phyloP scores from a whole-genome alignment of 1,284 basidiomycete species.

The Cryptococcus maquisensis region DNA sequence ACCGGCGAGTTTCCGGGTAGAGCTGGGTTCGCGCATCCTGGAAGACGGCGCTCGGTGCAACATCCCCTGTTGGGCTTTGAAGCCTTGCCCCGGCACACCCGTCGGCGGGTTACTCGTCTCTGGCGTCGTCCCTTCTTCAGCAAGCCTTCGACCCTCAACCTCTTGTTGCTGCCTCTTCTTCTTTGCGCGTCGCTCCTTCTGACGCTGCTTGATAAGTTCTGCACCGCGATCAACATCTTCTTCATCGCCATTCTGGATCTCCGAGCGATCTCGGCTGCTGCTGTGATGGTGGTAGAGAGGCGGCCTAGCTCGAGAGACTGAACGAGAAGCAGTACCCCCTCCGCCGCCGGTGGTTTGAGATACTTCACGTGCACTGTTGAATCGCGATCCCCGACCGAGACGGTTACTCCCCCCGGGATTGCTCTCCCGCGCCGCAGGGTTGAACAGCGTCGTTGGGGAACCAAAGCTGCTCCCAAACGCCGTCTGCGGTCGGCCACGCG shows the following conservation, averaged over 20 bases:
- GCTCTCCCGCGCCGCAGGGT: slow-evolving; percentile 1
- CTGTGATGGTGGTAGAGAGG: slow-evolving; percentile 1
- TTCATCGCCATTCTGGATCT: slow-evolving; percentile 50
- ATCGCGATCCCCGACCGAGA: slow-evolving; percentile 15
- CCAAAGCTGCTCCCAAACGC: slow-evolving; percentile 22
- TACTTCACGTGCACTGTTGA: neutral
- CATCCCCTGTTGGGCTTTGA: slow-evolving; percentile 18
- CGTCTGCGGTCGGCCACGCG: slow-evolving; percentile 11
- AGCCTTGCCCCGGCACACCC: slow-evolving; percentile 14
- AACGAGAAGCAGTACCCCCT: slow-evolving; percentile 24
- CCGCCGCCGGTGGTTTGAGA: neutral
- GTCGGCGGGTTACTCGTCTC: slow-evolving; percentile 18
- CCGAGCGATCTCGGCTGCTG: slow-evolving; percentile 1
- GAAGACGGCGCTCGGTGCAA: slow-evolving; percentile 13
- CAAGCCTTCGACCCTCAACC: slow-evolving; percentile 19
- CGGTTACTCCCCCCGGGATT: slow-evolving; percentile 7
- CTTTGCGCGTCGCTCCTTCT: slow-evolving; percentile 51
- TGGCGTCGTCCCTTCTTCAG: slow-evolving; percentile 18
- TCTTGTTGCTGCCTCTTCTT: slow-evolving; percentile 28
- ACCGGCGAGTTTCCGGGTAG: slow-evolving; percentile 5
- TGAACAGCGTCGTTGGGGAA: slow-evolving; percentile 19
- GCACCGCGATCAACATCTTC: slow-evolving; percentile 54
- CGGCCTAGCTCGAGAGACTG: slow-evolving; percentile 19
- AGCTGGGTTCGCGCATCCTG: slow-evolving; percentile 15
- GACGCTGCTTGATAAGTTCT: slow-evolving; percentile 54